Conservation (phyloP, 306 rosid species). For the Lathyrus sativus region DNA sequence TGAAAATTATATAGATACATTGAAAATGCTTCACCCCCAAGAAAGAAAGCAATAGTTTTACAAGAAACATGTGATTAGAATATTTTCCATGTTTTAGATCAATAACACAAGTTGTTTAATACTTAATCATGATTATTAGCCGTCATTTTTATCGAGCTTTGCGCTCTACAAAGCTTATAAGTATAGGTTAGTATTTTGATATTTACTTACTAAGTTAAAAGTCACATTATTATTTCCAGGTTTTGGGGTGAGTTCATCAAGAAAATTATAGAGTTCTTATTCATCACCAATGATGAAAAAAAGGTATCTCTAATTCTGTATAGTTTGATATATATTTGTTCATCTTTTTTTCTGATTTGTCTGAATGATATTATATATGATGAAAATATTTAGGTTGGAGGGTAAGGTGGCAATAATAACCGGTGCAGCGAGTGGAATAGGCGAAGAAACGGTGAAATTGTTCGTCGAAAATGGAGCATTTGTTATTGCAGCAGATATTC, state of each 20-base stretch:
- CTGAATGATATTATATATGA: background rate
- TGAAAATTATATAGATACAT: background rate
- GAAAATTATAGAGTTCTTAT: conserved; percentile 20
- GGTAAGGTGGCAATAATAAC: conserved; percentile 86
- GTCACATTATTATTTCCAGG: conserved; percentile 45
- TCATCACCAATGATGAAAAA: conserved; percentile 47
- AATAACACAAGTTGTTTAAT: conserved; percentile 14
- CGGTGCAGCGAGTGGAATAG: conserved; percentile 90
- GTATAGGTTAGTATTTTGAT: conserved; percentile 31
- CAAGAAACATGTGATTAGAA: conserved; percentile 32
- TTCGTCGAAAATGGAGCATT: conserved; percentile 70
- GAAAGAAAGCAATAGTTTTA: conserved; percentile 7
- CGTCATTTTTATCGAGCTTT: conserved; percentile 36
- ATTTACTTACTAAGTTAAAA: conserved; percentile 10
- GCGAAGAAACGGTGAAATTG: conserved; percentile 66
- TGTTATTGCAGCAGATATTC: conserved; percentile 69
- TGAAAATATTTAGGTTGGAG: conserved; percentile 51
- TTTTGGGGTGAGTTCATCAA: conserved; percentile 38
- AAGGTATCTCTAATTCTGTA: conserved; percentile 41
- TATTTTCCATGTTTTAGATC: conserved; percentile 20
- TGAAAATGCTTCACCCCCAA: conserved; percentile 21
- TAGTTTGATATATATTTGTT: conserved; percentile 31
- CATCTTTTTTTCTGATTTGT: conserved; percentile 8
- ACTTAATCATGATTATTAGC: conserved; percentile 17
- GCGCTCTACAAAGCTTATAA: conserved; percentile 39